Percentiles rank a stretch among this genome's conserved stretches.
Conservation (phyloP, 2,329 filamentous ascomycete species). For the Calonectria henricotiae region DNA sequence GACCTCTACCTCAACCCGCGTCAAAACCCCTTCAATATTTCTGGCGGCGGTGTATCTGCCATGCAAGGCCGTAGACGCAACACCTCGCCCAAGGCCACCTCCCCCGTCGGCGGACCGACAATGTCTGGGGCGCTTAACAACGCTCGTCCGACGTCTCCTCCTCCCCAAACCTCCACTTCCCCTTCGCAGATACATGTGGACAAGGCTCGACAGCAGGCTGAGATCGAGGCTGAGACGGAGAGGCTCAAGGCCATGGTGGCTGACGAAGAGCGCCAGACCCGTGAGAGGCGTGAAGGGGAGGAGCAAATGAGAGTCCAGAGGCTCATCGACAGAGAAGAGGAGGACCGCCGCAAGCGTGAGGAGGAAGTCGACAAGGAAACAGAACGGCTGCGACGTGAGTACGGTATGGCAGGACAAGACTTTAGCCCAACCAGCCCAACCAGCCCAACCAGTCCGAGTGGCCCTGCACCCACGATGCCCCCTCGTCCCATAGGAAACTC, state of each 20-base stretch:
- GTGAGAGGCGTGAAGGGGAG: constrained; percentile 69
- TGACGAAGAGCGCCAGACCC: constrained; percentile 68
- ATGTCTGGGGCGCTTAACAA: constrained; percentile 62
- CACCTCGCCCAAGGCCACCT: constrained; percentile 58
- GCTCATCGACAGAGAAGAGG: constrained; percentile 79
- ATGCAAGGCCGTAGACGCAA: constrained; percentile 54
- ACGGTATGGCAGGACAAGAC: constrained; percentile 72
- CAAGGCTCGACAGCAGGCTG: constrained; percentile 55
- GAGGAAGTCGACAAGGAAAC: constrained; percentile 84
- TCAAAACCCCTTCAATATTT: constrained; percentile 85
- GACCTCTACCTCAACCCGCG: constrained; percentile 78
- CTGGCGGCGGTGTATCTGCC: constrained; percentile 58
- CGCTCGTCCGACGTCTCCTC: constrained; percentile 46
- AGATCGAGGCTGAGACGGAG: constrained; percentile 84
- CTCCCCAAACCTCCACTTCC: constrained; percentile 39
- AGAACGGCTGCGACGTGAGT: constrained; percentile 80
- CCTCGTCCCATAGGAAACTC: constrained; percentile 50
- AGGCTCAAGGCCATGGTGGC: constrained; percentile 74
- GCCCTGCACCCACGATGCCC: constrained; percentile 54
- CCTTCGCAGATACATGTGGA: constrained; percentile 40
- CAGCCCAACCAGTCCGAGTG: constrained; percentile 24
- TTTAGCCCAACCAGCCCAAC: constrained; percentile 49
- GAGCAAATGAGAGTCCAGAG: constrained; percentile 73
- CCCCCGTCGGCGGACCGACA: constrained; percentile 42
- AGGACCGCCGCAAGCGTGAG: constrained; percentile 70